Base-by-base conservation (phyloP, 495 filamentous ascomycete genomes). In the Lepidopterella palustris region DNA sequence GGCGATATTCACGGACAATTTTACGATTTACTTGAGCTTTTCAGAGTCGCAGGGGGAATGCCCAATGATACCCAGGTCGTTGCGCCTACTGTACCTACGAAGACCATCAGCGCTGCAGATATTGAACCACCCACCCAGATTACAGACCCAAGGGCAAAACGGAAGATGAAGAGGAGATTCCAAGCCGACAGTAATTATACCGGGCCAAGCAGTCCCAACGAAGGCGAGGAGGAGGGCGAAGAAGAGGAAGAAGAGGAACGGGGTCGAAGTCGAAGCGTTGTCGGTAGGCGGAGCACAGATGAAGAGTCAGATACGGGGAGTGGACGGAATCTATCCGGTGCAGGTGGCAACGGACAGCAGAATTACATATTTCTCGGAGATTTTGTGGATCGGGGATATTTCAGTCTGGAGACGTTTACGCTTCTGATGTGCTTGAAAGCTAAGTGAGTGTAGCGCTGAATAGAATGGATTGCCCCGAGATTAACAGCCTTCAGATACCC, bases 1-100 rank as follows among this genome's bases (percentile, higher is more conserved):
- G 93, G 93, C 68, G 93, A 98, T 71, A 96, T 98, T 66, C 93
- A 98, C 74, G 93, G 93, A 68, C 93, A 98, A 76, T 98, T 97
- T 75, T 98, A 97, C 79, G 93, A 98, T 73, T 80, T 98, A 5
- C 82, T 97, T 51, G 93, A 98, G 74, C 84, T 98, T 27, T 98
- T 98, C 77, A 87, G 89, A 42, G 92, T 98, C 5, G 91, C 91
- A 21, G 93, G 93, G 52, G 93, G 93, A 58, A 93, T 97, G 84
- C 93, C 93, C 13, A 86, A 88, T 62, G 85, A 92, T 63, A 81
- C 82, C 11, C 78, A 82, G 35, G 80, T 81, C 2, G 81, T 87
- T 64, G 53, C 59, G 48, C 65, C 58, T 18, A 48, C 58, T 6
- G 45, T 51, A 10, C 32, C 53, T 23, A 78, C 83, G 0, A 78